A percentile compares a stretch with the other conserved stretches of the same genome.
Conservation (phyloP, 2,329 filamentous ascomycete species). For the Epichloe hybrida region DNA sequence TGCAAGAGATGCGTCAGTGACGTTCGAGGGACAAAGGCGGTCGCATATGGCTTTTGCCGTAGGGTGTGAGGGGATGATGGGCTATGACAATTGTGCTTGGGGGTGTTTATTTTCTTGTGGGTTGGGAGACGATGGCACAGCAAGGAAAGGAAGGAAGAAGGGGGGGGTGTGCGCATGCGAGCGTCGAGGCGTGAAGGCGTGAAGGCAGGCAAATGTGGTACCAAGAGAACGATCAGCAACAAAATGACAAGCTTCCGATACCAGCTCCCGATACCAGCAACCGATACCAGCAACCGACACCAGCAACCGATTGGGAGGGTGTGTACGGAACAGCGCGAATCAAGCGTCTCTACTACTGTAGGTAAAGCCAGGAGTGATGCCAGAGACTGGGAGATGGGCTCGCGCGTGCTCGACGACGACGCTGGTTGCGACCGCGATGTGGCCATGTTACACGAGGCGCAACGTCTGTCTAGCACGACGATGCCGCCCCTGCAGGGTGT, state of each 20-base stretch:
- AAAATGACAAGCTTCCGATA: background rate
- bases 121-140: constrained; percentile 9
- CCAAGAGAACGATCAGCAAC: background rate
- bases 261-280: too few relatives aligned
- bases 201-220: background rate
- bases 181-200: background rate
- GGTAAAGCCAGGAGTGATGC: background rate
- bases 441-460: constrained; percentile 7
- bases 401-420: background rate
- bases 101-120: constrained; percentile 4
- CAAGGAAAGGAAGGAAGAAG: too few relatives aligned
- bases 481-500: background rate
- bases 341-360: background rate
- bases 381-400: background rate
- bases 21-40: constrained; percentile 16
- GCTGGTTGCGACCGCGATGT: constrained; percentile 6
- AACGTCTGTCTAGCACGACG: constrained; percentile 2
- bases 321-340: background rate
- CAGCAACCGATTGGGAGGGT: background rate
- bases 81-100: constrained; percentile 7
- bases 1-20: constrained; percentile 41
- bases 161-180: constrained; percentile 1
- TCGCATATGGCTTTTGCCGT: constrained; percentile 14
- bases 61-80: constrained; percentile 6
- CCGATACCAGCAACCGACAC: too few relatives aligned